A percentile compares a stretch with the other conserved stretches of the same genome.
phyloP scores from a whole-genome alignment of 2,329 filamentous ascomycete genomes.

The Fusarium pseudonygamai region DNA sequence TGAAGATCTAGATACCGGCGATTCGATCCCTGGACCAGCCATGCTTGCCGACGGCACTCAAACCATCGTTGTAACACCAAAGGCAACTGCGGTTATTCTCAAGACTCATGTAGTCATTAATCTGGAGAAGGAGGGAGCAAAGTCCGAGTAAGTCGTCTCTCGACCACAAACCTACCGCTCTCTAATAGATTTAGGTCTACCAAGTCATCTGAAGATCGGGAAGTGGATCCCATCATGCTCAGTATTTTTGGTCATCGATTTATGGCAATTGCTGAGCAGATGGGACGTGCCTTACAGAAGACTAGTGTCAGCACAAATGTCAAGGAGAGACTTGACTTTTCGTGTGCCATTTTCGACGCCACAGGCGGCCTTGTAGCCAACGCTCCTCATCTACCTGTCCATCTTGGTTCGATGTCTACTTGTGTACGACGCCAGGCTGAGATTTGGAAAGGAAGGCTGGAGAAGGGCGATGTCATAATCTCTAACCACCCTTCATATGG shows the following conservation, averaged over 20 bases:
- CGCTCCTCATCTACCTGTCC: constrained; percentile 81
- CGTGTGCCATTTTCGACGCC: constrained; percentile 81
- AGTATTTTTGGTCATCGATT: constrained; percentile 85
- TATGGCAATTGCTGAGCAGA: constrained; percentile 88
- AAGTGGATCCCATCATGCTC: constrained; percentile 81
- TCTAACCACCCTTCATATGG: constrained; percentile 87
- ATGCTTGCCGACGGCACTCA: constrained; percentile 90
- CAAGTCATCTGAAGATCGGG: constrained; percentile 34
- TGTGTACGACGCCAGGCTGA: constrained; percentile 81
- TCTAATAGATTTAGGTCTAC: constrained; percentile 30
- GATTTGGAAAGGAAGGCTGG: constrained; percentile 81
- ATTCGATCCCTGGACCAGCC: constrained; percentile 80
- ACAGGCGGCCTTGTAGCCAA: constrained; percentile 81
- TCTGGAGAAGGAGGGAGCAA: constrained; percentile 66
- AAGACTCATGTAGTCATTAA: constrained; percentile 92
- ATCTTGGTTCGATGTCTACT: constrained; percentile 84
- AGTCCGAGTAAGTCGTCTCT: constrained; percentile 43
- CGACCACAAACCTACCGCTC: too few relatives aligned
- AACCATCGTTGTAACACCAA: constrained; percentile 89
- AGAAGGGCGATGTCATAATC: constrained; percentile 82
- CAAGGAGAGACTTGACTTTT: constrained; percentile 84
- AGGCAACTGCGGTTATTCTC: constrained; percentile 78
- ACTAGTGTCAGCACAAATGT: constrained; percentile 84
- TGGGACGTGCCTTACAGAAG: constrained; percentile 83
- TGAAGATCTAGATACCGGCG: constrained; percentile 75